A percentile compares a stretch with the other conserved stretches of the same genome.
These are phyloP conservation scores for Nakataea oryzae DNA, from an alignment of 2,329 filamentous ascomycete genomes.

Conservation along the genomic window DNA sequence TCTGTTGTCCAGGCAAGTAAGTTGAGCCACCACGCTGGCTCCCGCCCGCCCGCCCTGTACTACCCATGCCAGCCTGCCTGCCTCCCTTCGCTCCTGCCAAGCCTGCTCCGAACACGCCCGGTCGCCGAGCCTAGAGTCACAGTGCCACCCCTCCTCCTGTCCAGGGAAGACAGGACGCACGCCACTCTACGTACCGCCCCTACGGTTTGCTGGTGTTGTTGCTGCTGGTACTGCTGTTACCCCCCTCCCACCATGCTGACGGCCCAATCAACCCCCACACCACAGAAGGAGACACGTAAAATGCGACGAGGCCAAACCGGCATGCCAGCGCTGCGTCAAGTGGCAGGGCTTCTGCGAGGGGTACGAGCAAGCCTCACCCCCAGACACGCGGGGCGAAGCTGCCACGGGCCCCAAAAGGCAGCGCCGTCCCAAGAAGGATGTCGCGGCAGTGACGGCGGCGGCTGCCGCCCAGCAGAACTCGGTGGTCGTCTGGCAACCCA, in stretches of 20 bases:
- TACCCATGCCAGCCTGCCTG: neutral
- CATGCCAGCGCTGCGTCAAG: conserved; percentile 18
- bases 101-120: neutral
- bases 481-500: neutral
- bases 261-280: neutral
- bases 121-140: neutral
- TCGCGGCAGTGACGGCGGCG: neutral
- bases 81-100: neutral
- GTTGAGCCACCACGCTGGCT: neutral
- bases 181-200: neutral
- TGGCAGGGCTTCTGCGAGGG: conserved; percentile 19
- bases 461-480: neutral
- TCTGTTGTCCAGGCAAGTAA: conserved; percentile 6
- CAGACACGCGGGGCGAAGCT: neutral
- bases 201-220: no score
- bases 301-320: conserved; percentile 18
- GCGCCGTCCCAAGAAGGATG: neutral
- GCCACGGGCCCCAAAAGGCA: neutral
- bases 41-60: neutral
- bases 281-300: conserved; percentile 14
- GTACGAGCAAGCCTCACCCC: conserved; percentile 8
- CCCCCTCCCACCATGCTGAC: neutral
- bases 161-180: no score
- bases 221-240: no score
- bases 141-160: no score